phyloP scores from a whole-genome alignment of 2,329 filamentous ascomycete genomes.

The Scytalidium sp. region DNA sequence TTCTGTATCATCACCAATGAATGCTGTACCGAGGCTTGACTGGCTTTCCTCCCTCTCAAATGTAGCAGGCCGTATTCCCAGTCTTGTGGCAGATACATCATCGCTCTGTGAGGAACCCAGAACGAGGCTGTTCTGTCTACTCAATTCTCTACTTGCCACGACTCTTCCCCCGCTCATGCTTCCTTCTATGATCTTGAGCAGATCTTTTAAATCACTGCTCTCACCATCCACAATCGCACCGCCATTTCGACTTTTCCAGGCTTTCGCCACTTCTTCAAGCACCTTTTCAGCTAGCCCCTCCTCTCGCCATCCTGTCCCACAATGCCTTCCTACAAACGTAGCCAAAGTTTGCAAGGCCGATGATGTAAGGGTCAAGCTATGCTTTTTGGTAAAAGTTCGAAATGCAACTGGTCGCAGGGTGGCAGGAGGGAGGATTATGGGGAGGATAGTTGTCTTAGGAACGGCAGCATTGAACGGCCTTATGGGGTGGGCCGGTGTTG shows the following conservation, averaged over 20 bases:
- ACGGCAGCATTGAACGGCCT: slow-evolving; percentile 48
- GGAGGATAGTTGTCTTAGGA: slow-evolving; percentile 57
- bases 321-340: slow-evolving; percentile 87
- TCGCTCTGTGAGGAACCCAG: slow-evolving; percentile 53
- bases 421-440: slow-evolving; percentile 83
- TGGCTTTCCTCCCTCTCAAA: slow-evolving; percentile 59
- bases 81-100: slow-evolving; percentile 51
- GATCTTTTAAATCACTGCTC: slow-evolving; percentile 72
- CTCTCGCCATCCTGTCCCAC: slow-evolving; percentile 94
- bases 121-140: slow-evolving; percentile 62
- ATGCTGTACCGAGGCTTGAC: slow-evolving; percentile 60
- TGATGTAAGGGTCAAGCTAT: slow-evolving; percentile 88
- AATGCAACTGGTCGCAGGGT: slow-evolving; percentile 89
- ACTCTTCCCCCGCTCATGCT: slow-evolving; percentile 86
- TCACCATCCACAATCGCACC: slow-evolving; percentile 88
- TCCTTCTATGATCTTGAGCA: slow-evolving; percentile 79
- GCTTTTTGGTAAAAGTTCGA: slow-evolving; percentile 94
- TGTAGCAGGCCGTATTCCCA: slow-evolving; percentile 49
- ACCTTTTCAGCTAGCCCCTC: slow-evolving; percentile 90
- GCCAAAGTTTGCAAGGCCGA: slow-evolving; percentile 82
- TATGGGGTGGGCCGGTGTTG: slow-evolving; percentile 78
- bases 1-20: slow-evolving; percentile 53
- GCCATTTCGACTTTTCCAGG: slow-evolving; percentile 87
- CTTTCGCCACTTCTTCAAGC: slow-evolving; percentile 84
- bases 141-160: slow-evolving; percentile 50